Evolutionary conservation across 2,329 filamentous ascomycete genomes (phyloP), one percentile per base, ranked within the genome.

Genomic region (Colletotrichum sp.): DNA sequence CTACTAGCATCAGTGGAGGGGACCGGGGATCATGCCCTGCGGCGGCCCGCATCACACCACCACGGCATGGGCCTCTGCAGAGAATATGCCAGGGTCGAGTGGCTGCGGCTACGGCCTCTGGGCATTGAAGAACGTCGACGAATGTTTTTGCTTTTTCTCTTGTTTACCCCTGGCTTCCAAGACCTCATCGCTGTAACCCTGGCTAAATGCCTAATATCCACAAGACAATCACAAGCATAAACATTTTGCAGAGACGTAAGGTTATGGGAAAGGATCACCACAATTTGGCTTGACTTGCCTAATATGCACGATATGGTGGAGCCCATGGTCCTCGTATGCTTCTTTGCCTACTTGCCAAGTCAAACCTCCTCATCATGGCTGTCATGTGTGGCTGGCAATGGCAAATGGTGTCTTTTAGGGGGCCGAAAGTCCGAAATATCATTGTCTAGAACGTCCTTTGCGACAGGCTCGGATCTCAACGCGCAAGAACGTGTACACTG

Each of bases 1-100:
- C 21, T 34, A 29, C 24, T 70, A 27, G 58, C 38, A 16, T 47
- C 47, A 66, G 43, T 34, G 68, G 61, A 34, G 34, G 47, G 36
- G 9, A 58, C 36, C 36, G 68, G 68, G 62, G 61, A 64, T 65
- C 54, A 64, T 57, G 33, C 58, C 31, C 59, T 57, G 47, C 58
- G 38, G 33, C 67, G 43, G 68, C 61, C 62, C 54, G 61, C 36
- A 29, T 70, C 62, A 61, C 61, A 66, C 62, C 68, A 70, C 61
- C 13, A n/a, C 5, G 24, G 27, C 36, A 34, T 66, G 68, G 61
- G 21, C 36, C 27, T 54, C 16, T 47, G 62, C 62, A 66, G 29
- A 34, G 34, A 6, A 12, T 31, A 21, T 33, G 31, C 29, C 24
- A 24, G 33, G 43, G 47, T 27, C 67, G n/a, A 29, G 12, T 65